Conservation (phyloP, 306 rosid species). For the Corylus americana region DNA sequence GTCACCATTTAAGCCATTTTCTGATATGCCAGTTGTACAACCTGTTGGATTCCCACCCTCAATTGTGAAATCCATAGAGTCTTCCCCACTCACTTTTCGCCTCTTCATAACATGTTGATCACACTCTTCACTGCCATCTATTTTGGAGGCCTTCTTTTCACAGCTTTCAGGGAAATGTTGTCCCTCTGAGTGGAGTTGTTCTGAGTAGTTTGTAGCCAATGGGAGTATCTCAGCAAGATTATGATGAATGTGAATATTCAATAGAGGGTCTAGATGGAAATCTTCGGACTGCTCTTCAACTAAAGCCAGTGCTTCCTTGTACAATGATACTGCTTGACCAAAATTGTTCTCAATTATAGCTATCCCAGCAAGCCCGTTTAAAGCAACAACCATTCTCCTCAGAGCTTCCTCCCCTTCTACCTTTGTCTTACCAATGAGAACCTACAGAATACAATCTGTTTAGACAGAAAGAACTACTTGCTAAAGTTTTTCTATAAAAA, state of each 20-base stretch:
- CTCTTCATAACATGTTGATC: constrained; percentile 60
- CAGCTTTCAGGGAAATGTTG: constrained; percentile 37
- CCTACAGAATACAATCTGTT: constrained; percentile 50
- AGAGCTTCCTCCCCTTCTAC: constrained; percentile 95
- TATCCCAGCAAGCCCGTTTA: constrained; percentile 91
- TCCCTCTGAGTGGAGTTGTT: constrained; percentile 35
- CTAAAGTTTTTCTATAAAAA: constrained; percentile 12
- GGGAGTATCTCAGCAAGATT: constrained; percentile 85
- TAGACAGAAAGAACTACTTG: constrained; percentile 15
- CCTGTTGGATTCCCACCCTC: constrained; percentile 39
- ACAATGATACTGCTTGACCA: constrained; percentile 70
- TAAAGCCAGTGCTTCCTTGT: constrained; percentile 71
- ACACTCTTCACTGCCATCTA: constrained; percentile 40
- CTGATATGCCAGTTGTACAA: constrained; percentile 30
- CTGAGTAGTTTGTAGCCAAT: constrained; percentile 37
- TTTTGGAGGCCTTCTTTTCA: constrained; percentile 33
- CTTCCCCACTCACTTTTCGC: constrained; percentile 50
- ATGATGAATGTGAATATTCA: constrained; percentile 83
- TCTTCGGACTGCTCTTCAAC: constrained; percentile 80
- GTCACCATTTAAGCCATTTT: constrained; percentile 32
- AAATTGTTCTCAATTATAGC: constrained; percentile 60
- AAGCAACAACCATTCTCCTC: constrained; percentile 74
- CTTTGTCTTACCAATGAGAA: constrained; percentile 90
- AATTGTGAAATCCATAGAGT: constrained; percentile 30
- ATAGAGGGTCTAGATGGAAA: constrained; percentile 87